A percentile compares a stretch with the other conserved stretches of the same genome.
These are phyloP conservation scores for Hypoxylon crocopeplum DNA, from an alignment of 495 filamentous ascomycete species.

Conservation along the genomic window DNA sequence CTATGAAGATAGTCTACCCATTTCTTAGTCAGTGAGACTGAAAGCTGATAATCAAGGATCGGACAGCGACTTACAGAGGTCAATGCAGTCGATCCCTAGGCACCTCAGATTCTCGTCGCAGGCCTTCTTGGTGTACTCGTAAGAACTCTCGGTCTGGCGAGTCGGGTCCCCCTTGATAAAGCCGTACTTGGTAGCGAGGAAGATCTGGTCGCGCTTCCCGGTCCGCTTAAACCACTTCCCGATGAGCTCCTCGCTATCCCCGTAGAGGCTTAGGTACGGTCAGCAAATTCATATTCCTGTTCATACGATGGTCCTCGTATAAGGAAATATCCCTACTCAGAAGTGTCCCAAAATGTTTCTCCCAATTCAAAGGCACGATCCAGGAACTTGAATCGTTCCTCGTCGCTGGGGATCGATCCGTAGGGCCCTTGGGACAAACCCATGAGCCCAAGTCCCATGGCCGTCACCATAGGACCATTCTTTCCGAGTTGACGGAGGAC, in stretches of 20 bases:
- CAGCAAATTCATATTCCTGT: background rate
- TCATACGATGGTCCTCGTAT: background rate
- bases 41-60: slow-evolving; percentile 1
- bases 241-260: slow-evolving; percentile 56
- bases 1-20: slow-evolving; percentile 42
- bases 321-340: slow-evolving; percentile 31
- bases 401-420: slow-evolving; percentile 47
- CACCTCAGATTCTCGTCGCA: slow-evolving; percentile 52
- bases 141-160: slow-evolving; percentile 44
- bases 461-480: slow-evolving; percentile 58
- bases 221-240: slow-evolving; percentile 61
- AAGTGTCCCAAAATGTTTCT: slow-evolving; percentile 66
- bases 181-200: slow-evolving; percentile 65
- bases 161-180: slow-evolving; percentile 36
- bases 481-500: slow-evolving; percentile 51
- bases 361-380: slow-evolving; percentile 64
- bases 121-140: slow-evolving; percentile 52
- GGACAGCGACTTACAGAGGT: slow-evolving; percentile 47
- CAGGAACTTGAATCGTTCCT: slow-evolving; percentile 57
- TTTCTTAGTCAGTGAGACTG: slow-evolving; percentile 46
- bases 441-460: slow-evolving; percentile 63
- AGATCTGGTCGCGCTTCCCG: slow-evolving; percentile 59
- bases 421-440: slow-evolving; percentile 49
- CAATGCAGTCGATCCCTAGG: slow-evolving; percentile 54
- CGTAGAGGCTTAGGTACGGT: slow-evolving; percentile 39